Evolutionary conservation across 768 basidiomycete genomes (phyloP), one percentile per base, ranked within the genome.

Genomic region (Collybia mongolica): DNA sequence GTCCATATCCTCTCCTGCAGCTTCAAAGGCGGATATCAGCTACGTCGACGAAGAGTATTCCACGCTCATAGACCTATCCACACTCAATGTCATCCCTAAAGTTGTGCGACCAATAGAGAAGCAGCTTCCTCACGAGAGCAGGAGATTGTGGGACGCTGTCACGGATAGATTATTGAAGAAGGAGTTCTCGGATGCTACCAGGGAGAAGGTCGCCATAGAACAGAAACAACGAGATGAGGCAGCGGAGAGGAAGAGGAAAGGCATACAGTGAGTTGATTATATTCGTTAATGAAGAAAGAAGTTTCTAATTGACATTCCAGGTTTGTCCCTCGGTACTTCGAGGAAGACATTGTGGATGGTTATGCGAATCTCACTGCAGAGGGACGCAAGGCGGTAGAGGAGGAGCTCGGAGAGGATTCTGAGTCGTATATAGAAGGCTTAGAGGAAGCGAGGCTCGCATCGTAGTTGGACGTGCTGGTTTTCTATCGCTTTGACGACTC

Each of bases 141-240:
- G 93, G 51, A 83, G 81, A 72, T 66, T 98, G 47, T 98, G 97
- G 97, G 84, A 88, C 49, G 78, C 65, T 46, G 90, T 98, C 18
- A 96, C 95, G 44, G 75, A 70, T 39, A 73, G 79, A 51, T 68
- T 98, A 49, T 43, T 90, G 39, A 79, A 72, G 62, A 98, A 97
- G 79, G 90, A 95, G 62, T 99, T 81, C 69, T 77, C 81, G 19
- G 92, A 95, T 37, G 97, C 97, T 46, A 98, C 93, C 50, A 89
- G 79, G 74, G 82, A 88, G 72, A 99, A 99, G 76, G 81, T 93
- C 46, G 68, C 68, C 4, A 96, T 99, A 49, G 97, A 99, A 71
- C 96, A 98, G 78, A 81, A 65, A 62, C 97, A 98, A 75, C 74
- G 97, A 44, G 94, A 98, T 52, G 80, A 84, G 26, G 90, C 93